These are phyloP conservation scores for Fusarium subtropicale DNA, from an alignment of 2,329 filamentous ascomycete species.

Conservation along the genomic window DNA sequence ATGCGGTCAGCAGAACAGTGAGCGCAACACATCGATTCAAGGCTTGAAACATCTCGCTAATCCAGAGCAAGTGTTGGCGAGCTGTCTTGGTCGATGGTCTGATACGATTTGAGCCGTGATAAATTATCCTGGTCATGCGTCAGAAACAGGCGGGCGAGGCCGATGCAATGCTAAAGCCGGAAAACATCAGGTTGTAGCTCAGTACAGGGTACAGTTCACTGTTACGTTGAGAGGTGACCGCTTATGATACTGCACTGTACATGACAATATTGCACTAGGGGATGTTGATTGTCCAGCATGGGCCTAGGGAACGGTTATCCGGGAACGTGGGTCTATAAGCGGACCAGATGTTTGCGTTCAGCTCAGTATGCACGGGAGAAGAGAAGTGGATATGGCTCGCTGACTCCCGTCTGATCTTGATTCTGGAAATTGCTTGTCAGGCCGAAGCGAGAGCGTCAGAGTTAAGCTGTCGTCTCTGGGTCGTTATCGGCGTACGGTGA, in stretches of 20 bases:
- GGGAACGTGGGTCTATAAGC: constrained; percentile 27
- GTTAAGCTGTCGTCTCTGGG: background rate
- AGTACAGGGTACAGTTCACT: constrained; percentile 42
- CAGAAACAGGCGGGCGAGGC: constrained; percentile 32
- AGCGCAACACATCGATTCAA: background rate
- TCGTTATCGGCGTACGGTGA: background rate
- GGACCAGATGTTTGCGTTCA: constrained; percentile 25
- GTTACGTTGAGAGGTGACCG: constrained; percentile 21
- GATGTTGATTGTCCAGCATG: constrained; percentile 26
- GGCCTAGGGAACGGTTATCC: constrained; percentile 31
- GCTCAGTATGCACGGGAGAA: constrained; percentile 2
- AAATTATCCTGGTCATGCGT: constrained; percentile 41
- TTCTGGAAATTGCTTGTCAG: background rate
- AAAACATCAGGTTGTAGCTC: constrained; percentile 34
- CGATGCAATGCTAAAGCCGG: constrained; percentile 27
- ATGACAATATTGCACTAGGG: background rate
- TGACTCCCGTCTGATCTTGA: background rate
- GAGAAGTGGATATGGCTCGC: background rate
- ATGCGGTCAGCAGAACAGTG: background rate
- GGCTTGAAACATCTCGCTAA: background rate
- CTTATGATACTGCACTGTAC: constrained; percentile 20
- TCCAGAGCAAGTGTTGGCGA: background rate
- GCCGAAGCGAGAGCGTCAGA: background rate
- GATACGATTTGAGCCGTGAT: constrained; percentile 39
- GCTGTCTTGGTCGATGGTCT: constrained; percentile 40